These are phyloP conservation scores for Lasiodiplodia theobromae DNA, from an alignment of 2,329 filamentous ascomycete genomes.

Conservation along the genomic window DNA sequence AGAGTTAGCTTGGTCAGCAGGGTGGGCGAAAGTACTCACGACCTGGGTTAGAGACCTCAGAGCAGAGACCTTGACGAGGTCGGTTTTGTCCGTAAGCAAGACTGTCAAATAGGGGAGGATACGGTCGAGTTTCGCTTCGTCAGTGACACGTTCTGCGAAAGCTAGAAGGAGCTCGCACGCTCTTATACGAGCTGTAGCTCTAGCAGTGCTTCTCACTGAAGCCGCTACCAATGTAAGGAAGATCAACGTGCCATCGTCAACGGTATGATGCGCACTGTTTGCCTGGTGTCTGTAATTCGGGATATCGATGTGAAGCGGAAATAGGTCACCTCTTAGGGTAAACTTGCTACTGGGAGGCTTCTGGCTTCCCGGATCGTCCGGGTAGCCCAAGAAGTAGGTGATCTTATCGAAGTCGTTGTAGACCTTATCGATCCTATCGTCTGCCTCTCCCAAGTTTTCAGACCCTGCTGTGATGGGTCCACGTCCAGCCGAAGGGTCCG, in stretches of 20 bases:
- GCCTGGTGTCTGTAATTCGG: constrained; percentile 81
- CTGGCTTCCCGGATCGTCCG: constrained; percentile 56
- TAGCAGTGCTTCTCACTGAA: constrained; percentile 86
- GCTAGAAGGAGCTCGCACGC: constrained; percentile 92
- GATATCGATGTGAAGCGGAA: constrained; percentile 85
- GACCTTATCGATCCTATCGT: constrained; percentile 92
- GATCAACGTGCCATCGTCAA: constrained; percentile 89
- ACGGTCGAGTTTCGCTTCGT: constrained; percentile 94
- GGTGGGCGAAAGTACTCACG: constrained; percentile 37
- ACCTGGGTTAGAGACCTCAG: constrained; percentile 88
- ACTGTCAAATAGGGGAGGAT: constrained; percentile 89
- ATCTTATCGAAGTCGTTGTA: constrained; percentile 98
- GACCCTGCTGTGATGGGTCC: constrained; percentile 71
- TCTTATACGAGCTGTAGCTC: constrained; percentile 83
- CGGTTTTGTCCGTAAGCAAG: constrained; percentile 80
- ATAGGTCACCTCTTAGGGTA: constrained; percentile 63
- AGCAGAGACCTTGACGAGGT: constrained; percentile 84
- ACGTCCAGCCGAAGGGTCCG: constrained; percentile 83
- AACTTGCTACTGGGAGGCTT: constrained; percentile 42
- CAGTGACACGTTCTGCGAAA: constrained; percentile 88
- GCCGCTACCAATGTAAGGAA: constrained; percentile 90
- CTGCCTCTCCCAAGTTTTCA: constrained; percentile 82
- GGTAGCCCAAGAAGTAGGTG: constrained; percentile 87
- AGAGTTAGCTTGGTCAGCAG: constrained; percentile 19
- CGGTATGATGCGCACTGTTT: constrained; percentile 65